These are phyloP conservation scores for Coleophoma cylindrospora DNA, from an alignment of 2,329 filamentous ascomycete genomes.

Conservation along the genomic window DNA sequence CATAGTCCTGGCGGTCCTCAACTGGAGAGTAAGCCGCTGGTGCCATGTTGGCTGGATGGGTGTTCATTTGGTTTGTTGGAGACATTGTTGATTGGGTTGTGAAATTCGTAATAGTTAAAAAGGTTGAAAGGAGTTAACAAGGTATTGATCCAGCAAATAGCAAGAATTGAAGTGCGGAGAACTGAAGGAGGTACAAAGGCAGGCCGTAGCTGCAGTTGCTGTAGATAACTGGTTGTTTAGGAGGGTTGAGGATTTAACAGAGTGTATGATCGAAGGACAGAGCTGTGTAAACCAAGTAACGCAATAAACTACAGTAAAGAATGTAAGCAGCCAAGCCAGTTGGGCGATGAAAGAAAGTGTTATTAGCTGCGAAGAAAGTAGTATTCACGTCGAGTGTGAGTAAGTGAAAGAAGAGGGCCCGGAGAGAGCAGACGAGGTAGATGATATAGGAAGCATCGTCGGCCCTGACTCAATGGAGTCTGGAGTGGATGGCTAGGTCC, in stretches of 20 bases:
- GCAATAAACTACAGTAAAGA: constrained; percentile 36
- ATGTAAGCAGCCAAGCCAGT: constrained; percentile 50
- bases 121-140: constrained; percentile 12
- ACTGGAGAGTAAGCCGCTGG: constrained; percentile 30
- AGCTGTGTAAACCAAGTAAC: constrained; percentile 22
- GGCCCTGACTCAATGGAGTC: constrained; percentile 13
- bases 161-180: constrained; percentile 21
- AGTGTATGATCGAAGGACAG: constrained; percentile 17
- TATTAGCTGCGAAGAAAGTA: constrained; percentile 26
- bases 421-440: constrained; percentile 8
- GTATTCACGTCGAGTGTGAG: constrained; percentile 28
- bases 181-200: constrained; percentile 23
- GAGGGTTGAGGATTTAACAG: constrained; percentile 10
- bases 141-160: constrained; percentile 25
- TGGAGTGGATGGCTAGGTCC: constrained; percentile 12
- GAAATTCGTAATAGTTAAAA: constrained; percentile 17
- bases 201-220: constrained; percentile 40
- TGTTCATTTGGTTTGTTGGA: constrained; percentile 27
- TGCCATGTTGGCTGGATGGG: constrained; percentile 19
- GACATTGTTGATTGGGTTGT: constrained; percentile 23
- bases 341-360: constrained; percentile 41
- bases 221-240: constrained; percentile 26
- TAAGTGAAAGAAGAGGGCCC: constrained; percentile 17
- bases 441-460: constrained; percentile 24
- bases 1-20: constrained; percentile 54